These are phyloP conservation scores for Parasitella parasitica DNA, from an alignment of 371 early-diverging fungal genomes.

Conservation along the genomic window DNA sequence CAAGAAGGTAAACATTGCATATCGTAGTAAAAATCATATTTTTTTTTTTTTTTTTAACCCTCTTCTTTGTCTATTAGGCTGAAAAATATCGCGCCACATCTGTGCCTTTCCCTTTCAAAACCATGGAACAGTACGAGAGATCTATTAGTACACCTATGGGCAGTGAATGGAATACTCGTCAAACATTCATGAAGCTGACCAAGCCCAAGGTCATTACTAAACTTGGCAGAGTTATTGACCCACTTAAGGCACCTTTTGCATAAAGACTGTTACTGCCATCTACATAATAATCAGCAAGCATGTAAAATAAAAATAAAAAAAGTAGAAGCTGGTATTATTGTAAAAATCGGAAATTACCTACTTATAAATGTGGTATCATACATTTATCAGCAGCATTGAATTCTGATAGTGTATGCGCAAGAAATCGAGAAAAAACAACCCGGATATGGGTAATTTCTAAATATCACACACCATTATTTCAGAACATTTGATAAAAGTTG, in stretches of 20 bases:
- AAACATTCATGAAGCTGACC: slow-evolving; percentile 68
- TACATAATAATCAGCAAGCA: background rate
- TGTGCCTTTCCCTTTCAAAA: slow-evolving; percentile 88
- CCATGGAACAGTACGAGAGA: slow-evolving; percentile 85
- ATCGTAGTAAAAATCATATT: background rate
- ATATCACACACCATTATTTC: too few species aligned
- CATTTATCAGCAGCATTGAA: too few species aligned
- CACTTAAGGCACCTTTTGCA: slow-evolving; percentile 65
- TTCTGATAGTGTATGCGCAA: too few species aligned
- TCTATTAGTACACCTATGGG: slow-evolving; percentile 87
- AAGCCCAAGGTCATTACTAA: slow-evolving; percentile 85
- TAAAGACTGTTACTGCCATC: slow-evolving; percentile 29
- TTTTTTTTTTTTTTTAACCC: background rate
- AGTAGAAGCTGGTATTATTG: background rate
- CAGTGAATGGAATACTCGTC: slow-evolving; percentile 91
- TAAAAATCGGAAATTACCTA: background rate
- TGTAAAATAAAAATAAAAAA: background rate
- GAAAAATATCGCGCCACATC: slow-evolving; percentile 70
- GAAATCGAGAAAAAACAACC: too few species aligned
- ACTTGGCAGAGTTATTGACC: slow-evolving; percentile 87
- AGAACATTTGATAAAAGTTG: too few species aligned
- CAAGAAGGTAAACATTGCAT: slow-evolving; percentile 63
- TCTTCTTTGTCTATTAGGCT: too few species aligned
- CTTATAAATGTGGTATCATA: background rate
- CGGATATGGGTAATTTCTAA: too few species aligned